phyloP scores from a whole-genome alignment of 1,284 basidiomycete genomes.

The Naganishia sp. region DNA sequence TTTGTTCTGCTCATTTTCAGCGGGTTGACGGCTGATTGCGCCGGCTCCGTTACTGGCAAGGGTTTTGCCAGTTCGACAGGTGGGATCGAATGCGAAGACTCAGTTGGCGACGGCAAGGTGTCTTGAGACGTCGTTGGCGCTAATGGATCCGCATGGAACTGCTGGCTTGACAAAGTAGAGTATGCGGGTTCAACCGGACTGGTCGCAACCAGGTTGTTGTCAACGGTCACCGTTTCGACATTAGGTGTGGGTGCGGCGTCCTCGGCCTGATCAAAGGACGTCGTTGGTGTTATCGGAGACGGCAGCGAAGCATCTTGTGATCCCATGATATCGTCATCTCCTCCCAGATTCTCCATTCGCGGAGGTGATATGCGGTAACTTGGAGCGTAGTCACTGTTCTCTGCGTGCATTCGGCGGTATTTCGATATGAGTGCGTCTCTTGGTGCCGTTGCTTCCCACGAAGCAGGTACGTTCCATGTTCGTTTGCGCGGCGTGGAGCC shows the following conservation, averaged over 20 bases:
- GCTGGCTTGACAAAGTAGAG: not conserved
- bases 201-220: not conserved
- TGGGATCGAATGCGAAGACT: not conserved
- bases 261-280: constrained; percentile 2
- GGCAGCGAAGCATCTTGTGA: not conserved
- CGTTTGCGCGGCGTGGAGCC: constrained; percentile 56
- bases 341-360: constrained; percentile 6
- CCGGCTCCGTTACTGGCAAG: not conserved
- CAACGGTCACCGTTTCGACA: not conserved
- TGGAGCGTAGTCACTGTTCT: constrained; percentile 22
- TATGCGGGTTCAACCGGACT: not conserved
- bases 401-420: constrained; percentile 18
- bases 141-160: not conserved
- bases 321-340: not conserved
- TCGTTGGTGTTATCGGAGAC: constrained; percentile 10
- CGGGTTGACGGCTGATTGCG: constrained; percentile 1
- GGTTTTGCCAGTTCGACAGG: constrained; percentile 16
- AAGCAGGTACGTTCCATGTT: constrained; percentile 45
- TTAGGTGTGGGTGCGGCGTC: not conserved
- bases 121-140: constrained; percentile 7
- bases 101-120: constrained; percentile 4
- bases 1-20: constrained; percentile 26
- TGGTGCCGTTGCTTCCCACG: constrained; percentile 49
- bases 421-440: constrained; percentile 35
- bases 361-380: constrained; percentile 20